Evolutionary conservation across 768 basidiomycete genomes (phyloP), one percentile per base, ranked within the genome.

Genomic region (Favolaschia claudopus): DNA sequence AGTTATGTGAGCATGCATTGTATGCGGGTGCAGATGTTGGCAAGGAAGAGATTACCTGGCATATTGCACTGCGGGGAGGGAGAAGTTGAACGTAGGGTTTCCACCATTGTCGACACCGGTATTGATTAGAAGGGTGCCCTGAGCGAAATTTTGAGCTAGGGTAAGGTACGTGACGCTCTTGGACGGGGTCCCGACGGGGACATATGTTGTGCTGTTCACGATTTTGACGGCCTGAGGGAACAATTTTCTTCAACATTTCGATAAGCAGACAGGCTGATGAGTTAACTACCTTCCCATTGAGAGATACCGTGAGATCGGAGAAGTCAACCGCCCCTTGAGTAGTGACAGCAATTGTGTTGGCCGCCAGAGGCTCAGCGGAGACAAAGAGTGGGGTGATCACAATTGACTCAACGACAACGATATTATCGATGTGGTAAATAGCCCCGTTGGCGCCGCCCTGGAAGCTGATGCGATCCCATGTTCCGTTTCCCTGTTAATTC

Each of bases 401-500:
- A 55, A 85, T 82, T 33, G 68, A 64, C 78, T 82, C 38, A 9
- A 51, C 72, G 46, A 85, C 73, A 8, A 77, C 70, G 37, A 84
- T 72, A 65, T 85, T 84, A 66, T 82, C 82, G 29, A 85, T 71
- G 59, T 82, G 77, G 64, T 83, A 85, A 45, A 71, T 62, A 42
- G 80, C 84, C 6, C 83, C 83, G 59, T 78, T 78, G 13, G 52
- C 78, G 28, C 76, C 74, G 10, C 75, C 81, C 68, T 85, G 84
- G 69, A 78, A 80, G 43, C 65, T 79, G 42, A 85, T 72, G 53
- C 83, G 79, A 55, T 85, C 79, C 83, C 83, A 83, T 17, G 76
- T 78, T 22, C 71, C 80, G 54, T 66, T 67, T 14, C 72, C 75
- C 77, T 81, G 29, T 25, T n/a, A 15, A 42, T 48, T 37, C 14